Evolutionary conservation across 1,284 basidiomycete genomes (phyloP).

Genomic region (Fistulina hepatica): DNA sequence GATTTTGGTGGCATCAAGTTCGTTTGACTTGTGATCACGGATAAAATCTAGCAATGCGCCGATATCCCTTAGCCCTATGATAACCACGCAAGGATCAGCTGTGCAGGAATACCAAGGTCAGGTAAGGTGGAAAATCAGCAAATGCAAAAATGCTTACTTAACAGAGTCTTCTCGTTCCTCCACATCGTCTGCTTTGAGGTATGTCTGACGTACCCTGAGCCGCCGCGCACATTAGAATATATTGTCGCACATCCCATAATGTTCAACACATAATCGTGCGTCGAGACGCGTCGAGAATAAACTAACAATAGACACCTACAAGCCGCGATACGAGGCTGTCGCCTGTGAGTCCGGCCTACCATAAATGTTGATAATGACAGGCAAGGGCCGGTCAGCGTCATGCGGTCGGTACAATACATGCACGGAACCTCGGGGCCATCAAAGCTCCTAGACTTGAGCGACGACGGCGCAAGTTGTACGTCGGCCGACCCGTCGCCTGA

Average conservation of each 20-base stretch:
- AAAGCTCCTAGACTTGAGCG: slow-evolving; percentile 12
- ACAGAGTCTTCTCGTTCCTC: slow-evolving; percentile 14
- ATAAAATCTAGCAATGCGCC: slow-evolving; percentile 11
- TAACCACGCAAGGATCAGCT: no score
- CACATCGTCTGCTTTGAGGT: slow-evolving; percentile 13
- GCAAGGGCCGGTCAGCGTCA: slow-evolving; percentile 8
- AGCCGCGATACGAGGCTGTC: no score
- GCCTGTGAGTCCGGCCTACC: slow-evolving; percentile 12
- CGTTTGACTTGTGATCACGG: slow-evolving; percentile 8
- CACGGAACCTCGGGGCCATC: slow-evolving; percentile 13
- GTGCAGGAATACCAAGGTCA: no score
- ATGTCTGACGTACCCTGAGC: slow-evolving; percentile 11
- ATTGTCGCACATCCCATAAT: slow-evolving; percentile 13
- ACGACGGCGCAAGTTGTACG: slow-evolving; percentile 8
- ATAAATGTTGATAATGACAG: slow-evolving; percentile 11
- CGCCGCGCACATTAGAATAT: slow-evolving; percentile 13
- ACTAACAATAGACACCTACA: no score
- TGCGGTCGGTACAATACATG: slow-evolving; percentile 14
- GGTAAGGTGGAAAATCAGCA: background rate
- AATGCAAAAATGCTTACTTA: slow-evolving; percentile 5
- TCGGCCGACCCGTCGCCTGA: slow-evolving; percentile 9
- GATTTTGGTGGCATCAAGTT: slow-evolving; percentile 11
- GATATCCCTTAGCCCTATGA: no score
- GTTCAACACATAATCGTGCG: slow-evolving; percentile 13
- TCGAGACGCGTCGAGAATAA: no score